phyloP scores from a whole-genome alignment of 345 rosid genomes.

The Psidium friedrichsthalianum region DNA sequence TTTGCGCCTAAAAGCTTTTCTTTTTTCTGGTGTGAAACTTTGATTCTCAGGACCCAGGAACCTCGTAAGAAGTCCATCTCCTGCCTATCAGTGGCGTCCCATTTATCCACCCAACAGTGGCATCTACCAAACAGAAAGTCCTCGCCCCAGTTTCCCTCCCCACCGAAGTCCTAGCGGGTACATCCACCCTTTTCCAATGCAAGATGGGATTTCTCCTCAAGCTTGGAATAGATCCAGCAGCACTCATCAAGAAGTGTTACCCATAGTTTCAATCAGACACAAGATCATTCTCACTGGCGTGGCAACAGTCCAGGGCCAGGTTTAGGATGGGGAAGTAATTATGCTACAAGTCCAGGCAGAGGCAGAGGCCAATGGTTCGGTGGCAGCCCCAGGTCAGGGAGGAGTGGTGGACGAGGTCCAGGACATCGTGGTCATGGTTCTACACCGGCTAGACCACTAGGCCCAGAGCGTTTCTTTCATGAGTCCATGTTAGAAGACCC shows the following conservation, averaged over 20 bases:
- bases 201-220: conserved; percentile 27
- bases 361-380: conserved; percentile 22
- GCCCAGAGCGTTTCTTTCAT: conserved; percentile 37
- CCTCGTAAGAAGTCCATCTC: conserved; percentile 13
- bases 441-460: conserved; percentile 5
- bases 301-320: conserved; percentile 13
- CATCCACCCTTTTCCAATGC: conserved; percentile 24
- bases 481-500: conserved; percentile 83
- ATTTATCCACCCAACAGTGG: conserved; percentile 17
- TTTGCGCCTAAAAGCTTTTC: not conserved
- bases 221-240: conserved; percentile 25
- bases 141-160: conserved; percentile 14
- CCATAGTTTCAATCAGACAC: conserved; percentile 21
- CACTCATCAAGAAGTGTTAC: conserved; percentile 5
- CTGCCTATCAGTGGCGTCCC: conserved; percentile 30
- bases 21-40: not conserved
- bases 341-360: conserved; percentile 29
- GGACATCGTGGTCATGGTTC: conserved; percentile 16
- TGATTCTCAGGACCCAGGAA: conserved; percentile 30
- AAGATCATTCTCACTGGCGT: conserved; percentile 22
- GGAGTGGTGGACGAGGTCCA: conserved; percentile 35
- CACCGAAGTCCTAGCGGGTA: conserved; percentile 19
- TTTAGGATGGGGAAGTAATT: conserved; percentile 17
- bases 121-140: conserved; percentile 25
- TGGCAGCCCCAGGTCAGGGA: conserved; percentile 19